Evolutionary conservation across 257 asterid genomes (phyloP).

Genomic region (Solanum dulcamara): DNA sequence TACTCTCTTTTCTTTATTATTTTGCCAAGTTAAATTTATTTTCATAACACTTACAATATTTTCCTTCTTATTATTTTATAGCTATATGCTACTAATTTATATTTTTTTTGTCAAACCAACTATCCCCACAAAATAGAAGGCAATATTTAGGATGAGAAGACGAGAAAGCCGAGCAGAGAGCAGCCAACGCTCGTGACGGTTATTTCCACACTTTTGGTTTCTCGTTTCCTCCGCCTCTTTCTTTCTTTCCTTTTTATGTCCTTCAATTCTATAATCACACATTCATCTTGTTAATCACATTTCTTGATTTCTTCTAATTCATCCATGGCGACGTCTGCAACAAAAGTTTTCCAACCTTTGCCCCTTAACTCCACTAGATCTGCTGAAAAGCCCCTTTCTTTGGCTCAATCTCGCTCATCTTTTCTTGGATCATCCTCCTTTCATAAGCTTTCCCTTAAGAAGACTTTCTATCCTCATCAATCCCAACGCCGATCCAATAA

Average conservation of each 20-base stretch:
- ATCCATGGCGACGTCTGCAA: conserved; percentile 43
- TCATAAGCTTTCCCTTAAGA: conserved; percentile 18
- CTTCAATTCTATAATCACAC: background rate
- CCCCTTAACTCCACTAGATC: conserved; percentile 47
- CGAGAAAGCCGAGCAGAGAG: background rate
- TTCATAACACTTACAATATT: too few species aligned
- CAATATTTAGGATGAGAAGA: background rate
- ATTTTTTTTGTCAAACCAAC: background rate
- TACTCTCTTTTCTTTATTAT: too few species aligned
- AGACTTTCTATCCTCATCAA: conserved; percentile 1
- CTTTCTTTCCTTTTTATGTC: background rate
- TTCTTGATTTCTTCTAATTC: background rate
- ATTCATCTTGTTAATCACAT: background rate
- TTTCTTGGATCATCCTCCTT: conserved; percentile 38
- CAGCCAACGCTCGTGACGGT: conserved; percentile 35
- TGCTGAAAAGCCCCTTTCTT: conserved; percentile 35
- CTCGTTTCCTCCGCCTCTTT: conserved; percentile 42
- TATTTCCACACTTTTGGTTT: conserved; percentile 17
- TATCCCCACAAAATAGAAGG: background rate
- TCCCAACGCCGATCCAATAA: conserved; percentile 37
- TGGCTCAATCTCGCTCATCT: conserved; percentile 19
- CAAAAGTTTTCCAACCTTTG: conserved; percentile 44
- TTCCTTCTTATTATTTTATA: too few species aligned
- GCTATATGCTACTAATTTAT: too few species aligned
- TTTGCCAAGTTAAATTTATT: too few species aligned